Evolutionary conservation across 352 stramenopile species (phyloP), one percentile per base, ranked within the genome.

Genomic region (Pythium volutum): DNA sequence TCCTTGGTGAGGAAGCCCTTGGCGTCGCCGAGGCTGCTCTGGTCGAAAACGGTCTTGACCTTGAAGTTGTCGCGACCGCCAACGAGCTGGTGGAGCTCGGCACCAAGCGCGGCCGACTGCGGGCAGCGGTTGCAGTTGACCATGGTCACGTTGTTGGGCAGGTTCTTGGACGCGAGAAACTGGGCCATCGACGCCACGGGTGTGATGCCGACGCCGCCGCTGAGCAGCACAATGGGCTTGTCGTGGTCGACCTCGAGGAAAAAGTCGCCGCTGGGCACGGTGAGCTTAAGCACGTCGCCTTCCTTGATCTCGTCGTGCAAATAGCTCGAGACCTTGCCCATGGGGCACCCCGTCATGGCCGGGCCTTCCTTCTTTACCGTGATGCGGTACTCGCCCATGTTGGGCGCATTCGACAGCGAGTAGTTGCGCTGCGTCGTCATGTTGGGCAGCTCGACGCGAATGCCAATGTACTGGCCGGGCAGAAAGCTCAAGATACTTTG

Each of bases 201-300:
- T 14, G 81, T 90, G 34, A 84, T 73, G 29, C 81, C 81, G 11
- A 90, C 78, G 20, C 81, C 81, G 23, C 73, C 81, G 10, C 74
- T 84, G 27, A 89, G 38, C 43, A 89, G 67, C 26, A 88, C 77
- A 34, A 87, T 67, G 11, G 74, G 71, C 56, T 82, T 85, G 36
- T 76, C 63, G 42, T 76, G 61, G 26, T 59, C 53, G 6, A 72
- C 58, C 3, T 75, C 52, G 12, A 83, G 69, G 63, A 69, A 73
- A 51, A 86, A 88, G 39, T 87, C 74, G 22, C 77, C 80, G 39
- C 74, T 84, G 4, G 77, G 80, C 9, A 78, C 67, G 29, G 72
- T 75, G 23, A 88, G 68, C 18, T 77, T 72, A 29, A 89, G 50
- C 20, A 74, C 71, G 47, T 71, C 76, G 31, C 80, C 78, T 39